Evolutionary conservation across 305 asterid species (phyloP).

Genomic region (Ruellia speciosa): DNA sequence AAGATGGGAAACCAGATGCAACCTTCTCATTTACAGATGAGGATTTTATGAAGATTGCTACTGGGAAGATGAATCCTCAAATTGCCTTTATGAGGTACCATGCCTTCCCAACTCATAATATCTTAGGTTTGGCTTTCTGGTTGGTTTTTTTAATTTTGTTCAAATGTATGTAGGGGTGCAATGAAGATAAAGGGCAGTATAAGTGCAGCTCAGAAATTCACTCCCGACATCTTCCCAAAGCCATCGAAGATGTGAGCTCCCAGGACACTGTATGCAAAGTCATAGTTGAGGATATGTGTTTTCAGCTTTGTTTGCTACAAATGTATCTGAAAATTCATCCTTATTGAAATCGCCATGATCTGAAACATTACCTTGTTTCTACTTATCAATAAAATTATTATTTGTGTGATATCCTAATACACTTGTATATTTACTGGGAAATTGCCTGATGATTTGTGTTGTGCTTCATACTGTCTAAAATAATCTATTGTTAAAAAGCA

Average conservation of each 20-base stretch:
- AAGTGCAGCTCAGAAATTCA: constrained; percentile 89
- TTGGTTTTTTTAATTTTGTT: not conserved
- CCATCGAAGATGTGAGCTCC: constrained; percentile 77
- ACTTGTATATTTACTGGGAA: too few relatives aligned
- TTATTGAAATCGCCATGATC: not conserved
- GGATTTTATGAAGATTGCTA: constrained; percentile 77
- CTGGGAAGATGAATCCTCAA: constrained; percentile 95
- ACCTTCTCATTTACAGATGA: constrained; percentile 84
- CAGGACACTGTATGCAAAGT: not conserved
- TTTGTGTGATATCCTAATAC: not conserved
- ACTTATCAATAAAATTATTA: not conserved
- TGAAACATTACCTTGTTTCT: not conserved
- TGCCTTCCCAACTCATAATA: constrained; percentile 10
- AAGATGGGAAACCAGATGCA: constrained; percentile 91
- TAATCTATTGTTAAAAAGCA: too few relatives aligned
- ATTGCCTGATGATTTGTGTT: too few relatives aligned
- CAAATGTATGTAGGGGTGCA: constrained; percentile 55
- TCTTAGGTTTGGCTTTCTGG: constrained; percentile 7
- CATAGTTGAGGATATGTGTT: not conserved
- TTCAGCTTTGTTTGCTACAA: not conserved
- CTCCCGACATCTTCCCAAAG: constrained; percentile 94
- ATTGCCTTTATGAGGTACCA: constrained; percentile 88
- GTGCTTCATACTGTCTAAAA: too few relatives aligned
- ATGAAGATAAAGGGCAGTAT: constrained; percentile 90
- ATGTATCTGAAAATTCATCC: not conserved